Evolutionary conservation across 2,329 filamentous ascomycete genomes (phyloP).

Genomic region (Penicillium frequentans): DNA sequence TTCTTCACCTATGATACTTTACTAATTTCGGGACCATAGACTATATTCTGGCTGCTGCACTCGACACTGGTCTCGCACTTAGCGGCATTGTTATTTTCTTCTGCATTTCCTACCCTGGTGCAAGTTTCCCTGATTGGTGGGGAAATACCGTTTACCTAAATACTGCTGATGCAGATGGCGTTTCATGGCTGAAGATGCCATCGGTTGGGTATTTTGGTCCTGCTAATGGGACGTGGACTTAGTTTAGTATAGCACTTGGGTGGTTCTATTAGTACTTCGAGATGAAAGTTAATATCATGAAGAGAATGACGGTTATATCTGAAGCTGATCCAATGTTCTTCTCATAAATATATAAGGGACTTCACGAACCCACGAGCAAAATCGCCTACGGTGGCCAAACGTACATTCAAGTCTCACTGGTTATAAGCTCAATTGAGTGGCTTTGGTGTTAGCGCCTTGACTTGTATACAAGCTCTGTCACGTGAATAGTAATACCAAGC

Average conservation of each 20-base stretch:
- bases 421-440: too few relatives aligned
- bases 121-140: constrained; percentile 34
- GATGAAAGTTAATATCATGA: too few relatives aligned
- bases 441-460: too few relatives aligned
- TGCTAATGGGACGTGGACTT: constrained; percentile 29
- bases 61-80: constrained; percentile 37
- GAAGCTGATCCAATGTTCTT: too few relatives aligned
- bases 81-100: constrained; percentile 39
- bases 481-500: too few relatives aligned
- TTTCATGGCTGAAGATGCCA: constrained; percentile 29
- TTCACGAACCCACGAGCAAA: too few relatives aligned
- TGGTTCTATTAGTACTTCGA: neutral
- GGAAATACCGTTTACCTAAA: constrained; percentile 34
- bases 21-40: constrained; percentile 9
- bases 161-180: constrained; percentile 31
- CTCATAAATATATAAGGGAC: too few relatives aligned
- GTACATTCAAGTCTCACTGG: too few relatives aligned
- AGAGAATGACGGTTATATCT: too few relatives aligned
- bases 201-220: constrained; percentile 33
- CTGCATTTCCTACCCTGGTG: constrained; percentile 33
- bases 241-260: neutral
- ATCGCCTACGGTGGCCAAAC: too few relatives aligned
- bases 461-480: too few relatives aligned
- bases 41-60: constrained; percentile 43
- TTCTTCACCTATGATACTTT: neutral